Conservation (phyloP, 176 grass and related monocot genomes). For the Avena eriantha region DNA sequence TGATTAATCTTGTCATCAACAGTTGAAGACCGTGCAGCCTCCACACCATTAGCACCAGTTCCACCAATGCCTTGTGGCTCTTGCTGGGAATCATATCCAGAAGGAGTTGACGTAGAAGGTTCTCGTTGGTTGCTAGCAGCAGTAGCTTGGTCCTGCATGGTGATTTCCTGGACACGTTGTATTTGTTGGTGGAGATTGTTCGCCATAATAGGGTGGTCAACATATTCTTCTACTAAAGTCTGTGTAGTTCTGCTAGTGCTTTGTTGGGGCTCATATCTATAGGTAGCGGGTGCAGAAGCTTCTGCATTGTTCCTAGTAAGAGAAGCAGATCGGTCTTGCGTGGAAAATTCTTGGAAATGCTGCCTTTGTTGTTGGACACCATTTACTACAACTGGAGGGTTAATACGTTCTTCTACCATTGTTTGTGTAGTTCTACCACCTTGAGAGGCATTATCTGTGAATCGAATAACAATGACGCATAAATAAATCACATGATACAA, state of each 20-base stretch:
- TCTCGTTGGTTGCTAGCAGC: constrained; percentile 34
- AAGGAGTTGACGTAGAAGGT: constrained; percentile 30
- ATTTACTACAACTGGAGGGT: constrained; percentile 40
- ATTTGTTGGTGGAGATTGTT: constrained; percentile 44
- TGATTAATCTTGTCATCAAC: constrained; percentile 40
- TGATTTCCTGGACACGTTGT: constrained; percentile 39
- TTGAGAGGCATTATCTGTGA: constrained; percentile 40
- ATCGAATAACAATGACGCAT: constrained; percentile 7
- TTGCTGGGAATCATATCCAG: constrained; percentile 23
- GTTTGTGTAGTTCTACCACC: constrained; percentile 40
- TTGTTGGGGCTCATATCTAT: constrained; percentile 25
- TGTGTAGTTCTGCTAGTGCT: constrained; percentile 38
- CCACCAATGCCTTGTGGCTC: constrained; percentile 26
- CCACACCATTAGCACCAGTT: constrained; percentile 41
- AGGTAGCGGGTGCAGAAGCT: constrained; percentile 34
- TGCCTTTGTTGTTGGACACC: constrained; percentile 25
- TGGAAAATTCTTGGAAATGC: constrained; percentile 40
- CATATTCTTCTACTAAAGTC: constrained; percentile 35
- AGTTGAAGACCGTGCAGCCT: constrained; percentile 41
- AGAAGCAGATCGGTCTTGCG: constrained; percentile 47
- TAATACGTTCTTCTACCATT: constrained; percentile 31
- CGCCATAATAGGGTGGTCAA: constrained; percentile 24
- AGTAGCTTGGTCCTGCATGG: constrained; percentile 45
- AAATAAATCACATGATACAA: constrained; percentile 25
- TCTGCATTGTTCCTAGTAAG: constrained; percentile 37